Evolutionary conservation across 306 rosid species (phyloP).

Genomic region (Geum urbanum): DNA sequence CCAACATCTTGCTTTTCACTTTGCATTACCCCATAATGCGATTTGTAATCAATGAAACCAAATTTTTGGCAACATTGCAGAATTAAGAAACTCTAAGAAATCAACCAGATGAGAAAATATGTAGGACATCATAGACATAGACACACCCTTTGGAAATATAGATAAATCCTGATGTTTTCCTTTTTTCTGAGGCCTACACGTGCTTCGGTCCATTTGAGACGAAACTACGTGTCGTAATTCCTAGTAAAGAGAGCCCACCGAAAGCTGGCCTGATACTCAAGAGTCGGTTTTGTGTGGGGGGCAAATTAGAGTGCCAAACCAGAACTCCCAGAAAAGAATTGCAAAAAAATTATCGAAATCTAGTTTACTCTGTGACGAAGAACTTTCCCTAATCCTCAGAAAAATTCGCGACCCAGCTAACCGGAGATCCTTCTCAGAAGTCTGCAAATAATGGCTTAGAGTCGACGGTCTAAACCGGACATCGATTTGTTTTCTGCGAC

Average conservation of each 20-base stretch:
- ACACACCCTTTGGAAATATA: no score
- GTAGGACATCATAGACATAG: no score
- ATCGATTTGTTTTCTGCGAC: background rate
- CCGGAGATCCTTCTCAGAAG: slow-evolving; percentile 23
- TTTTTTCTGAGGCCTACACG: background rate
- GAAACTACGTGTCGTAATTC: background rate
- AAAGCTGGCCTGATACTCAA: background rate
- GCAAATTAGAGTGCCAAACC: background rate
- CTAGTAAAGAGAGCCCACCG: background rate
- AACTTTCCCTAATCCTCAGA: slow-evolving; percentile 17
- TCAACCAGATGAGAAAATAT: no score
- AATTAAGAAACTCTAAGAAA: no score
- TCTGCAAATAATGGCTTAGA: slow-evolving; percentile 26
- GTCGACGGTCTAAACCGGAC: slow-evolving; percentile 24
- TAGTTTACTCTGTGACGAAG: slow-evolving; percentile 18
- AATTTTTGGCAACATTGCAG: no score
- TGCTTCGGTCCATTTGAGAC: background rate
- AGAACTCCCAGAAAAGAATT: background rate
- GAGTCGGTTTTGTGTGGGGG: background rate
- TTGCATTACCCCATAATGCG: no score
- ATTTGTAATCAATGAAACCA: no score
- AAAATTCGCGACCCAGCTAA: slow-evolving; percentile 9
- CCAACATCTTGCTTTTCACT: no score
- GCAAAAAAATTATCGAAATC: background rate
- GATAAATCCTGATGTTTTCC: no score